Conservation (phyloP, 2,329 filamentous ascomycete genomes). For the Fusarium globosum region DNA sequence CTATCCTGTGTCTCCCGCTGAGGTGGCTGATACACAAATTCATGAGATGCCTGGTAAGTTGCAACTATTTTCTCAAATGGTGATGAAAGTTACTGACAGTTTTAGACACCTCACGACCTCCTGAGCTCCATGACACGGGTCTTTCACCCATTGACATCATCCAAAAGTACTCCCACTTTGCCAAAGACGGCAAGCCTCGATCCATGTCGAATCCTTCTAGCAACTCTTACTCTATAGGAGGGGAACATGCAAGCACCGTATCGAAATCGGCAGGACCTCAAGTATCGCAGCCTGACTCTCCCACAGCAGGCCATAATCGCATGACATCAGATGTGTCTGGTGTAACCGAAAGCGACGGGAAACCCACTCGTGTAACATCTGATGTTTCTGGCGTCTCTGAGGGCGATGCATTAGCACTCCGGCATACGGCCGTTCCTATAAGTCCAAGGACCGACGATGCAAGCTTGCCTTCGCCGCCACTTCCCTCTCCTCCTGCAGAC, state of each 20-base stretch:
- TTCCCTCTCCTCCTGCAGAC: slow-evolving; percentile 27
- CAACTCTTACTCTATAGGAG: slow-evolving; percentile 39
- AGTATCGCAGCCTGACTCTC: slow-evolving; percentile 13
- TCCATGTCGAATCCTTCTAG: slow-evolving; percentile 41
- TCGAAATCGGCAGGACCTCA: slow-evolving; percentile 44
- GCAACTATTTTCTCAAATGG: fast-evolving
- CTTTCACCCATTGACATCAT: slow-evolving; percentile 55
- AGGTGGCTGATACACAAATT: slow-evolving; percentile 58
- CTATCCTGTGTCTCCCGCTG: slow-evolving; percentile 39
- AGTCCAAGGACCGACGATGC: slow-evolving; percentile 35
- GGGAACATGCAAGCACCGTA: slow-evolving; percentile 44
- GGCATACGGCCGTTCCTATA: slow-evolving; percentile 28
- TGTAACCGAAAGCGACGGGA: slow-evolving; percentile 14
- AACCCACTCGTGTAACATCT: slow-evolving; percentile 31
- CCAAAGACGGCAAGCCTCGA: slow-evolving; percentile 17
- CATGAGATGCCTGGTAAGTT: slow-evolving; percentile 61
- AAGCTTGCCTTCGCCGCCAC: slow-evolving; percentile 10
- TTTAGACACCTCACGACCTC: slow-evolving; percentile 56
- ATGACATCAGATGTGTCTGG: slow-evolving; percentile 41
- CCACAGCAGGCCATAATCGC: slow-evolving; percentile 24
- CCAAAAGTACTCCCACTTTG: slow-evolving; percentile 47
- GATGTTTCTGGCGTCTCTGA: slow-evolving; percentile 42
- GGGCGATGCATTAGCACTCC: slow-evolving; percentile 33
- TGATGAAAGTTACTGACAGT: not conserved
- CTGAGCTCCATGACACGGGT: slow-evolving; percentile 59